Percentiles rank a stretch among this genome's conserved stretches.
These are phyloP conservation scores for Saccharomycopsis sp. DNA, from an alignment of 805 yeast species.

Conservation along the genomic window DNA sequence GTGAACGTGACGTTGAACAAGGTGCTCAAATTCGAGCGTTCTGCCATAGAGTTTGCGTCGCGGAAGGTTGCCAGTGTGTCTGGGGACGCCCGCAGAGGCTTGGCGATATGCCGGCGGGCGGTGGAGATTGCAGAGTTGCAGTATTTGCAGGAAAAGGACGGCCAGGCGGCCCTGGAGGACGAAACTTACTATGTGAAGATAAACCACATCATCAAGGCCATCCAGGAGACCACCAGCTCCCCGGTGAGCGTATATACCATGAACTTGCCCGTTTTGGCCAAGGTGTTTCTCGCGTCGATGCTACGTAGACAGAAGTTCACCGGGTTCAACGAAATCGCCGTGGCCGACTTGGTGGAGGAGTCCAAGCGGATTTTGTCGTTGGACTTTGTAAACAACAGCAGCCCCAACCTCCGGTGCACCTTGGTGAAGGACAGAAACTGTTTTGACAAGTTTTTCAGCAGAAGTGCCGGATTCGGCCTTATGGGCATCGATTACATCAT, in stretches of 20 bases:
- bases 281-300: constrained; percentile 64
- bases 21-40: constrained; percentile 46
- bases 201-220: constrained; percentile 70
- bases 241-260: constrained; percentile 57
- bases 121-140: constrained; percentile 78
- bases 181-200: constrained; percentile 55
- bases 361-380: constrained; percentile 46
- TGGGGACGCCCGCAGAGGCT: constrained; percentile 94
- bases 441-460: constrained; percentile 10
- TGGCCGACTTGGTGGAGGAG: constrained; percentile 79
- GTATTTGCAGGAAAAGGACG: constrained; percentile 31
- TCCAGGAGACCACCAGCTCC: constrained; percentile 68
- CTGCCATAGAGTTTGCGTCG: constrained; percentile 87
- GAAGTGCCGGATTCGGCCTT: background rate
- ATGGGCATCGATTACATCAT: constrained; percentile 54
- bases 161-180: constrained; percentile 1
- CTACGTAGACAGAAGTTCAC: constrained; percentile 57
- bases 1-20: constrained; percentile 31
- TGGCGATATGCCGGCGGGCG: constrained; percentile 82
- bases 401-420: constrained; percentile 9
- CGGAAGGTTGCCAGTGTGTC: constrained; percentile 93
- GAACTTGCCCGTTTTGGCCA: constrained; percentile 59
- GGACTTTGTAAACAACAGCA: constrained; percentile 23
- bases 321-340: constrained; percentile 60
- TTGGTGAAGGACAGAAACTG: constrained; percentile 5